A percentile compares a stretch with the other conserved stretches of the same genome.
Conservation (phyloP, 208 protist species). For the Herpetomonas tarakana region DNA sequence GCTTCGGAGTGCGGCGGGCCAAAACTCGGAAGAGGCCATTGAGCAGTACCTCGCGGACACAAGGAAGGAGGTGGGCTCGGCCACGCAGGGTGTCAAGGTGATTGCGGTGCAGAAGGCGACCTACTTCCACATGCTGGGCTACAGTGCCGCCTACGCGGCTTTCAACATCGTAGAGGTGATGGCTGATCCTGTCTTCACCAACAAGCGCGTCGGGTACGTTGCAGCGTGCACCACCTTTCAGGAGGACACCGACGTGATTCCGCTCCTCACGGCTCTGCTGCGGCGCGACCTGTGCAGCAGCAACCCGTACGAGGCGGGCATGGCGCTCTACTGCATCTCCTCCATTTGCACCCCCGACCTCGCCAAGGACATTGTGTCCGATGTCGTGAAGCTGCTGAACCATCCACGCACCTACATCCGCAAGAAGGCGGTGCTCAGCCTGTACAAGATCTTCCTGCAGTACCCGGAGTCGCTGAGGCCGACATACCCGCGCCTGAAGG, state of each 20-base stretch:
- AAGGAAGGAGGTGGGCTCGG: conserved; percentile 91
- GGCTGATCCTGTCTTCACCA: conserved; percentile 69
- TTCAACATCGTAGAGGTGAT: conserved; percentile 98
- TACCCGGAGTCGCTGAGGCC: conserved; percentile 97
- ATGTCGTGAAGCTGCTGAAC: conserved; percentile 93
- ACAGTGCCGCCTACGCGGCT: conserved; percentile 94
- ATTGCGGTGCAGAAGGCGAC: conserved; percentile 96
- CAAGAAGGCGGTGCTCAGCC: conserved; percentile 94
- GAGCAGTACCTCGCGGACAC: conserved; percentile 91
- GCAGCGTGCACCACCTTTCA: conserved; percentile 94
- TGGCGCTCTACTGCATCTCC: conserved; percentile 95
- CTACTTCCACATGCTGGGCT: conserved; percentile 98
- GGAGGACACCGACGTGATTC: conserved; percentile 95
- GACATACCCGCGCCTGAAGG: conserved; percentile 95
- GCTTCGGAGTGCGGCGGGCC: conserved; percentile 80
- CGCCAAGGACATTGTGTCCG: conserved; percentile 93
- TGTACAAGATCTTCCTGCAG: conserved; percentile 98
- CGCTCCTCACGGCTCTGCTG: conserved; percentile 96
- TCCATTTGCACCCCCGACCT: conserved; percentile 97
- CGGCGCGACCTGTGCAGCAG: conserved; percentile 94
- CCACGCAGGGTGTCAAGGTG: conserved; percentile 90
- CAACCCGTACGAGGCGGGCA: conserved; percentile 94
- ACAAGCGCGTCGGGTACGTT: conserved; percentile 94
- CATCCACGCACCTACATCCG: conserved; percentile 91
- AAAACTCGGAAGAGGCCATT: conserved; percentile 93